Conservation (phyloP, 257 asterid genomes). For the Nicotiana tabacum region DNA sequence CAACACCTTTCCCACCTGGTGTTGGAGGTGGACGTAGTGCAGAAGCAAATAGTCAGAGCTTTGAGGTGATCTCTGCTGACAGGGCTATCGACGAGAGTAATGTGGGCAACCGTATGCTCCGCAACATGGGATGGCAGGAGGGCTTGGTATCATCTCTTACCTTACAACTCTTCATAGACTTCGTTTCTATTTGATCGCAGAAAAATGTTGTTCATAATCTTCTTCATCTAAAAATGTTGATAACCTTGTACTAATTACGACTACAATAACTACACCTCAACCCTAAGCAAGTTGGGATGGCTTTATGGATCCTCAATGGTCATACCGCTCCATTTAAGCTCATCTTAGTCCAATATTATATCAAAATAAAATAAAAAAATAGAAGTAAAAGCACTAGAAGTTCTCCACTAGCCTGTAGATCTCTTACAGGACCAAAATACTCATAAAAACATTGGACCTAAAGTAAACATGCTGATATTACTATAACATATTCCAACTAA, state of each 20-base stretch:
- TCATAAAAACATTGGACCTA: neutral
- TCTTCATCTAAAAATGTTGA: neutral
- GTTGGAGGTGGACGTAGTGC: slow-evolving; percentile 92
- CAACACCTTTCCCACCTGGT: slow-evolving; percentile 99
- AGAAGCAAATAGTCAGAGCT: slow-evolving; percentile 62
- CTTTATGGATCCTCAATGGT: neutral
- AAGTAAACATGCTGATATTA: neutral
- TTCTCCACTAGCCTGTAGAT: neutral
- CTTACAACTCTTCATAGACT: slow-evolving; percentile 23
- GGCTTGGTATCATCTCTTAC: slow-evolving; percentile 94
- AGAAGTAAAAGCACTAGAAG: neutral
- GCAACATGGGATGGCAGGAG: slow-evolving; percentile 99
- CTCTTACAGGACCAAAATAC: neutral
- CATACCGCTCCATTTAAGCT: neutral
- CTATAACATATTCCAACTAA: neutral
- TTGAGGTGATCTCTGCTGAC: slow-evolving; percentile 87
- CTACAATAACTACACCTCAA: neutral
- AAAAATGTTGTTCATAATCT: neutral
- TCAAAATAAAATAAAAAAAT: no score
- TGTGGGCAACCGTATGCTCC: slow-evolving; percentile 96
- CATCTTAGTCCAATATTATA: neutral
- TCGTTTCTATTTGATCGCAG: neutral
- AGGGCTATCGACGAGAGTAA: slow-evolving; percentile 88
- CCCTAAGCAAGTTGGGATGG: neutral
- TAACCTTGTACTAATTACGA: neutral